Evolutionary conservation across 176 grass and related monocot species (phyloP), one percentile per base, ranked within the genome.

Genomic region (Phragmites australis): DNA sequence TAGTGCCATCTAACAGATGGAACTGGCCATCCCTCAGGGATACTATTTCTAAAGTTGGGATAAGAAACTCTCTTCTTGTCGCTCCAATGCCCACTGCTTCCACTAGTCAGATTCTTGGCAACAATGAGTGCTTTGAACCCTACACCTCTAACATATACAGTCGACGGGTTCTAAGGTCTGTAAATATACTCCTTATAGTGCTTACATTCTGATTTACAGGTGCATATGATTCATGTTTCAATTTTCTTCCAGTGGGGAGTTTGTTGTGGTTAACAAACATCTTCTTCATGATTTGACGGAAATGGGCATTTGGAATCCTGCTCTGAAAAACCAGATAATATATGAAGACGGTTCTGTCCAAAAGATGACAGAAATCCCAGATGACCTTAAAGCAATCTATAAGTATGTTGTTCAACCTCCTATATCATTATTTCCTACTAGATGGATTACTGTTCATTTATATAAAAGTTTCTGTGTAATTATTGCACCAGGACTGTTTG

Each of bases 1-100:
- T 88, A 65, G 76, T 83, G 15, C 97, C 93, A 77, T 99, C 93
- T 18, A 34, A 82, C 19, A 88, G 86, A 79, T 99, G 97, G 97
- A 79, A 99, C 82, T 99, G 97, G 97, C 5, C 81, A 81, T 11
- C 46, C 82, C 68, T 93, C 68, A 87, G 92, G 60, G 72, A 91
- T 21, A 88, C 85, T 74, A 99, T 99, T 65, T 90, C 67, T 15
- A 84, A 91, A 76, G 86, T 91, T 86, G 97, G 97, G 29, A 41
- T 96, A 37, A 90, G 96, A 63, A 99, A 99, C 66, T 99, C 96
- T 31, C 96, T 99, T 86, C 93, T 99, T 79, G 84, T 99, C 72
- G 96, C 96, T 81, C 96, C 96, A 25, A 99, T 99, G 96, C 96
- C 93, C 7, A 99, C 96, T 86, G 96, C 96, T 83, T 99, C 96